phyloP scores from a whole-genome alignment of 2,329 filamentous ascomycete genomes.

The Mycosphaerella arachidis region DNA sequence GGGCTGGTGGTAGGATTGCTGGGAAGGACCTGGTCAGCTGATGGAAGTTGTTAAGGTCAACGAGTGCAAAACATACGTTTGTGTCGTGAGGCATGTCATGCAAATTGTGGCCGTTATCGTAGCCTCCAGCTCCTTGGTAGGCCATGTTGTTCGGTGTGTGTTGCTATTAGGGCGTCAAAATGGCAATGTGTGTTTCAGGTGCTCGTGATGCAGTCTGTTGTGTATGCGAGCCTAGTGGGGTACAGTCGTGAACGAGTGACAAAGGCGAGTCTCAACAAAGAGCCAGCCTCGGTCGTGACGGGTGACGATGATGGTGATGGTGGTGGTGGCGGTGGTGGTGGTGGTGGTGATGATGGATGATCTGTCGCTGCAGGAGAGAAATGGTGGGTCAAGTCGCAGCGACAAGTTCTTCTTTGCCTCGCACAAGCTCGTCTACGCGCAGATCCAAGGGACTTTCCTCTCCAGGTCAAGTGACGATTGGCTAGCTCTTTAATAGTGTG shows the following conservation, averaged over 20 bases:
- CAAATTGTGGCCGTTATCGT: conserved; percentile 26
- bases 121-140: conserved; percentile 32
- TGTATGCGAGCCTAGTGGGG: background rate
- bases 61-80: conserved; percentile 10
- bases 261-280: conserved; percentile 5
- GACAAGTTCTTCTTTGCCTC: background rate
- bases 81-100: conserved; percentile 22
- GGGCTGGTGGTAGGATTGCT: conserved; percentile 28
- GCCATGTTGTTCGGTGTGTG: conserved; percentile 26
- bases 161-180: conserved; percentile 9
- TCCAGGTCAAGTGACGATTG: background rate
- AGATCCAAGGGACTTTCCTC: background rate
- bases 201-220: conserved; percentile 1
- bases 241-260: background rate
- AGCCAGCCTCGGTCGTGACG: background rate
- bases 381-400: background rate
- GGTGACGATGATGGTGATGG: background rate
- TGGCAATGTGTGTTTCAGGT: conserved; percentile 8
- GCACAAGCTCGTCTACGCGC: background rate
- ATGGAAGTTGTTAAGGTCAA: conserved; percentile 9
- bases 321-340: background rate
- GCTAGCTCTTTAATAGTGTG: background rate
- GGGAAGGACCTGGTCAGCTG: conserved; percentile 7
- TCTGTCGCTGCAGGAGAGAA: background rate
- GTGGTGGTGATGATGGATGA: background rate